phyloP scores from a whole-genome alignment of 208 protist genomes.

The Blastocrithidia nonstop region DNA sequence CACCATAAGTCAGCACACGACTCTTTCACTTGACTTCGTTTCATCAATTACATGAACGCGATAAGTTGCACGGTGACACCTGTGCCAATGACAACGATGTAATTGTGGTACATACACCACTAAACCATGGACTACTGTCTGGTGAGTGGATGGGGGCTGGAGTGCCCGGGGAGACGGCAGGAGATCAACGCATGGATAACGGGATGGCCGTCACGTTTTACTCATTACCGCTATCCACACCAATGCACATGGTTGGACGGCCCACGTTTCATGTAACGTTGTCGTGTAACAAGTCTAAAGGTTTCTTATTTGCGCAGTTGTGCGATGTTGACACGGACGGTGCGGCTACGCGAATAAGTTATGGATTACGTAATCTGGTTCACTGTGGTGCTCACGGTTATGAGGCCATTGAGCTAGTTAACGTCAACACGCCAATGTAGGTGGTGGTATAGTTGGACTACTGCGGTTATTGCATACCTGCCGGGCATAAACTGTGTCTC shows the following conservation, averaged over 20 bases:
- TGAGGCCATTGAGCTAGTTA: conserved; percentile 11
- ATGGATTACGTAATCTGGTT: conserved; percentile 35
- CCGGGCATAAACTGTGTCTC: conserved; percentile 22
- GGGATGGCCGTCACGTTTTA: conserved; percentile 34
- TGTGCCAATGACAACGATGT: not conserved
- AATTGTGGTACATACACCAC: conserved; percentile 30
- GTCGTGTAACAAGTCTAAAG: conserved; percentile 33
- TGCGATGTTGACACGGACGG: conserved; percentile 36
- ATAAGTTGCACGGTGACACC: conserved; percentile 4
- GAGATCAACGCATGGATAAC: conserved; percentile 51
- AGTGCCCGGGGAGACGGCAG: conserved; percentile 29
- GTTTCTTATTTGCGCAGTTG: conserved; percentile 42
- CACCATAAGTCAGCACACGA: conserved; percentile 9
- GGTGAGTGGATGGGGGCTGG: conserved; percentile 55
- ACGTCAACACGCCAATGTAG: conserved; percentile 8
- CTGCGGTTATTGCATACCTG: conserved; percentile 35
- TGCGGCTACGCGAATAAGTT: conserved; percentile 32
- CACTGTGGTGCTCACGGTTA: conserved; percentile 14
- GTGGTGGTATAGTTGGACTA: conserved; percentile 32
- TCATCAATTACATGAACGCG: too few relatives aligned
- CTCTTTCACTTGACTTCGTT: conserved; percentile 7
- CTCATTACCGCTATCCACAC: conserved; percentile 12
- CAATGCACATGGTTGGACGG: conserved; percentile 22
- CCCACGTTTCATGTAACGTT: conserved; percentile 24
- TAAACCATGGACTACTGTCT: conserved; percentile 35